Conservation (phyloP, 768 basidiomycete species). For the Boletus tylopilopsis region DNA sequence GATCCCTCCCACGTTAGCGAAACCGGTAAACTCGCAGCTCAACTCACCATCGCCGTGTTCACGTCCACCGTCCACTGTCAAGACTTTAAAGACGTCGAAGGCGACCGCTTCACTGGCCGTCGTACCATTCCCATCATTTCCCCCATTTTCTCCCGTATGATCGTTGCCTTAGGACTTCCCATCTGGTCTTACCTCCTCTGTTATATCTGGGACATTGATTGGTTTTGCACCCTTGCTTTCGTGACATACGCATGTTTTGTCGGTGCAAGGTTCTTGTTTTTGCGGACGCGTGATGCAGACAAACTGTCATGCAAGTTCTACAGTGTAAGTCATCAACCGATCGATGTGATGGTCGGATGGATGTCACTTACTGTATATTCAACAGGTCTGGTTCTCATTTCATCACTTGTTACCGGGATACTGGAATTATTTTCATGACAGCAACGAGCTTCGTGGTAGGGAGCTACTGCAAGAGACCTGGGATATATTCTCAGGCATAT, state of each 20-base stretch:
- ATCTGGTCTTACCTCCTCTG: slow-evolving; percentile 37
- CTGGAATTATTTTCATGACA: slow-evolving; percentile 32
- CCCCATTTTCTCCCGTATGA: slow-evolving; percentile 34
- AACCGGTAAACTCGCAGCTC: slow-evolving; percentile 30
- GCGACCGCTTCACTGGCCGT: slow-evolving; percentile 37
- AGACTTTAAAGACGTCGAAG: slow-evolving; percentile 44
- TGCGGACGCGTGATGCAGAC: slow-evolving; percentile 28
- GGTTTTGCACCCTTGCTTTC: slow-evolving; percentile 23
- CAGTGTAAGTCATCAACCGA: slow-evolving; percentile 26
- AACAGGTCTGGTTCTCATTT: slow-evolving; percentile 34
- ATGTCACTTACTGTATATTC: neutral
- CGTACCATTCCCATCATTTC: slow-evolving; percentile 43
- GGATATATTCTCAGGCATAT: slow-evolving; percentile 13
- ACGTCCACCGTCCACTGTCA: slow-evolving; percentile 47
- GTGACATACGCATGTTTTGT: slow-evolving; percentile 31
- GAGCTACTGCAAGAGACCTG: slow-evolving; percentile 18
- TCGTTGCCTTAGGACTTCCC: slow-evolving; percentile 31
- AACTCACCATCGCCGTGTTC: slow-evolving; percentile 36
- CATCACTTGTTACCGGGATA: slow-evolving; percentile 35
- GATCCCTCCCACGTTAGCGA: slow-evolving; percentile 25
- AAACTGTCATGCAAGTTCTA: slow-evolving; percentile 35
- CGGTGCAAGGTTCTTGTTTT: slow-evolving; percentile 31
- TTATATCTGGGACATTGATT: slow-evolving; percentile 34
- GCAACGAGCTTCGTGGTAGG: slow-evolving; percentile 1
- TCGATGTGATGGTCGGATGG: too few relatives aligned